phyloP scores from a whole-genome alignment of 1,139 yeast species.

The Pichia norvegensis region DNA sequence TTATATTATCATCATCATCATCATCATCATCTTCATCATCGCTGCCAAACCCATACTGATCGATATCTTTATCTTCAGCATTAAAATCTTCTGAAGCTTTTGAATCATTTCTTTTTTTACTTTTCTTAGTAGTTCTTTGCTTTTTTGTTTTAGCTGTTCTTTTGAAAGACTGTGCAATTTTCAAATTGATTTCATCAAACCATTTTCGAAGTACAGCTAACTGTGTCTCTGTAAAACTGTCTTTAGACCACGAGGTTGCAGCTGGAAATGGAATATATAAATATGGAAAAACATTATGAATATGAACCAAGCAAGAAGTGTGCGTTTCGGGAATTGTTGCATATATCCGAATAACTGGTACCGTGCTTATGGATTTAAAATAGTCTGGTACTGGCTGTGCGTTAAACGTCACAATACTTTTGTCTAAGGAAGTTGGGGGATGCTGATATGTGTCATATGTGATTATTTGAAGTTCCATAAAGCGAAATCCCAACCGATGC shows the following conservation, averaged over 20 bases:
- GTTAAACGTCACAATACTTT: conserved; percentile 25
- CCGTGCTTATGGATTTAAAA: conserved; percentile 34
- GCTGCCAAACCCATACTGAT: conserved; percentile 18
- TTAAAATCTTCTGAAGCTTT: conserved; percentile 16
- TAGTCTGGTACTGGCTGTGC: conserved; percentile 10
- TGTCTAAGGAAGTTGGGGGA: conserved; percentile 38
- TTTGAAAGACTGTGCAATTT: conserved; percentile 19
- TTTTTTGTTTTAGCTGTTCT: conserved; percentile 13
- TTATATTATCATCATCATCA: conserved; percentile 11
- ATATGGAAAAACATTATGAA: conserved; percentile 84
- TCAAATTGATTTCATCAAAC: conserved; percentile 26
- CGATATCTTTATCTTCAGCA: conserved; percentile 9
- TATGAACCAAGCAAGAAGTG: conserved; percentile 48
- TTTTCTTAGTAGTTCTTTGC: not conserved
- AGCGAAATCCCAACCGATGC: too few species aligned
- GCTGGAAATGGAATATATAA: conserved; percentile 55
- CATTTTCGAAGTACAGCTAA: conserved; percentile 23
- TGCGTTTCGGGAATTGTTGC: conserved; percentile 57
- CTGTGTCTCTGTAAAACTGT: conserved; percentile 18
- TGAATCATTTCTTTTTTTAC: conserved; percentile 1
- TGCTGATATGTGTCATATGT: conserved; percentile 60
- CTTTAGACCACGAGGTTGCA: conserved; percentile 19
- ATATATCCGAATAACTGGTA: conserved; percentile 71
- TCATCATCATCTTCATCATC: conserved; percentile 15
- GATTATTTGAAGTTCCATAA: conserved; percentile 39